These are phyloP conservation scores for Edaphochlamys debaryana DNA, from an alignment of 139 green algal species.

Conservation along the genomic window DNA sequence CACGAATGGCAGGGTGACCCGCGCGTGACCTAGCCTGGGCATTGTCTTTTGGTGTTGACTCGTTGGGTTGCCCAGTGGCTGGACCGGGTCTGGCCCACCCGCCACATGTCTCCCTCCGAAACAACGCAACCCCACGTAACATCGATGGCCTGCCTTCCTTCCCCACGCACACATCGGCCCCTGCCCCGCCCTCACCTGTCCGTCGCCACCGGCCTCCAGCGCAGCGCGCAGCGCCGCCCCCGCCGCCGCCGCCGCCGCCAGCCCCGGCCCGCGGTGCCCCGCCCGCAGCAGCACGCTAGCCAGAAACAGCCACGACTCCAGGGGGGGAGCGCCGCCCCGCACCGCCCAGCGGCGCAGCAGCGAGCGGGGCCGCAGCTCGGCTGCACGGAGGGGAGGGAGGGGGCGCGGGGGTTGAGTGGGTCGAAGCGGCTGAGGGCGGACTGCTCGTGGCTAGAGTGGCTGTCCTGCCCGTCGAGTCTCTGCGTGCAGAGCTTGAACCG, in stretches of 20 bases:
- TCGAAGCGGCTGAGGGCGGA: too few species aligned
- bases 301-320: slow-evolving; percentile 29
- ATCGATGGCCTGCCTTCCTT: neutral
- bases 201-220: neutral
- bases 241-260: neutral
- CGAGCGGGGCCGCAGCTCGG: neutral
- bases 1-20: too few species aligned
- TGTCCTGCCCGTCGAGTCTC: too few species aligned
- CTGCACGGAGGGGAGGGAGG: too few species aligned
- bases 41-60: too few species aligned
- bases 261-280: neutral
- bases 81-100: too few species aligned
- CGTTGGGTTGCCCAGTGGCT: too few species aligned
- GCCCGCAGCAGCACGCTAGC: slow-evolving; percentile 22
- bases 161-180: neutral
- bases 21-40: too few species aligned
- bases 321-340: neutral
- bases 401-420: too few species aligned
- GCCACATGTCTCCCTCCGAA: too few species aligned
- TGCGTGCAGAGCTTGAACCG: too few species aligned
- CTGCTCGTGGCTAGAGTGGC: neutral
- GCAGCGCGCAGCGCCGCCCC: neutral
- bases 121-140: too few species aligned
- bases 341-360: slow-evolving; percentile 4
- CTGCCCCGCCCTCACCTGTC: neutral